Base-by-base conservation (phyloP, 495 filamentous ascomycete genomes). In the Neurospora sp. region DNA sequence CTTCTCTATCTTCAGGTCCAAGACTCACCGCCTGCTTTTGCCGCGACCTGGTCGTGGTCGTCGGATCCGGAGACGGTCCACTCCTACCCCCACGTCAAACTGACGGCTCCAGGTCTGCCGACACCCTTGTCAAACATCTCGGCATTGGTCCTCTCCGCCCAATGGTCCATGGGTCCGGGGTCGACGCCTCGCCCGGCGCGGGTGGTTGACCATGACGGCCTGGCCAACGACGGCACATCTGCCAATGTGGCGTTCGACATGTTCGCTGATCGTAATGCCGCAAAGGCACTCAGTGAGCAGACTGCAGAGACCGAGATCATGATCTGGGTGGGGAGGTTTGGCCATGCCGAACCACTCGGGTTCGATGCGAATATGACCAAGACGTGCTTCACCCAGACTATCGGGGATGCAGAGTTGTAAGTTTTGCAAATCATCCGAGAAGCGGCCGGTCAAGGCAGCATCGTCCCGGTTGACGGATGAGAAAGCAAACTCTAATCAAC, bases 81-180 rank as follows among this genome's bases (percentile, higher is more conserved):
- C 40, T 81, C 79, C 37, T 81, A 79, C 71, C 78, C 79, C 74
- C 79, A 81, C 75, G 79, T 81, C 71, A 81, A 81, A 46, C 69
- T 81, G n/a, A 71, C 73, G 14, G 60, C 75, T 16, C 73, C 73
- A 12, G 70, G 60, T 27, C 72, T 79, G 4, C 78, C 79, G 23
- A 71, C 74, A 44, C 60, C 75, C 74, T 62, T 81, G 72, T 76
- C 79, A 31, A 80, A 80, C 70, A 81, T 81, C 38, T 77, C 79
- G 73, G 75, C 77, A 70, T 69, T 81, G 31, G 27, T 42, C 2
- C 75, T 81, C 31, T 70, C 78, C 41, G 75, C 72, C 20, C 41
- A 77, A 60, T 81, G 79, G 79, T 77, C 79, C 31, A 78, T 81
- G 78, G 79, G 79, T 12, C 74, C 77, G 44, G 79, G 79, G 69